Evolutionary conservation across 192 early-diverging fungal genomes (phyloP).

Genomic region (Umbelopsis sp.): DNA sequence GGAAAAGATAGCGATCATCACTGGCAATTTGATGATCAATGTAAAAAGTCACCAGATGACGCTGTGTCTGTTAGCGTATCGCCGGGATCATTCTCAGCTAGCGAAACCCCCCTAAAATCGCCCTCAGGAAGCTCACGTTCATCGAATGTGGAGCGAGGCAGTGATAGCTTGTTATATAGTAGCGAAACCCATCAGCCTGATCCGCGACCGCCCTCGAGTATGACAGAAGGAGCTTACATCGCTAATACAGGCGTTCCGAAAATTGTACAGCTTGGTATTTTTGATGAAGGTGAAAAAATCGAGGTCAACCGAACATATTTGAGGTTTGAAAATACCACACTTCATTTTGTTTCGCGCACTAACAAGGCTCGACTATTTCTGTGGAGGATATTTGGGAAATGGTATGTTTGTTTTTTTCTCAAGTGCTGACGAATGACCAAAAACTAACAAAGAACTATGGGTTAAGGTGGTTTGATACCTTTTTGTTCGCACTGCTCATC

Average conservation of each 20-base stretch:
- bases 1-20: too few relatives aligned
- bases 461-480: constrained; percentile 5
- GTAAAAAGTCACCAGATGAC: too few relatives aligned
- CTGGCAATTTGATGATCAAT: too few relatives aligned
- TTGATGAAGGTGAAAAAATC: background rate
- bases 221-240: too few relatives aligned
- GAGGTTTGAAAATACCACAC: background rate
- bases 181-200: too few relatives aligned
- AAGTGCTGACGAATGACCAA: background rate
- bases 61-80: too few relatives aligned
- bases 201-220: too few relatives aligned
- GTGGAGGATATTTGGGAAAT: background rate
- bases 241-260: background rate
- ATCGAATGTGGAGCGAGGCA: too few relatives aligned
- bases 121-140: too few relatives aligned
- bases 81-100: too few relatives aligned
- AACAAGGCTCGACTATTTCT: background rate
- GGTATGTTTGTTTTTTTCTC: background rate
- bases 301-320: background rate
- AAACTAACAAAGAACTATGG: background rate
- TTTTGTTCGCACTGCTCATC: background rate
- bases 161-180: too few relatives aligned
- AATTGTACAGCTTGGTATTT: background rate
- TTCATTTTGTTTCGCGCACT: background rate
- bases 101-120: too few relatives aligned